These are phyloP conservation scores for Lablab purpureus DNA, from an alignment of 306 rosid species.

Conservation along the genomic window DNA sequence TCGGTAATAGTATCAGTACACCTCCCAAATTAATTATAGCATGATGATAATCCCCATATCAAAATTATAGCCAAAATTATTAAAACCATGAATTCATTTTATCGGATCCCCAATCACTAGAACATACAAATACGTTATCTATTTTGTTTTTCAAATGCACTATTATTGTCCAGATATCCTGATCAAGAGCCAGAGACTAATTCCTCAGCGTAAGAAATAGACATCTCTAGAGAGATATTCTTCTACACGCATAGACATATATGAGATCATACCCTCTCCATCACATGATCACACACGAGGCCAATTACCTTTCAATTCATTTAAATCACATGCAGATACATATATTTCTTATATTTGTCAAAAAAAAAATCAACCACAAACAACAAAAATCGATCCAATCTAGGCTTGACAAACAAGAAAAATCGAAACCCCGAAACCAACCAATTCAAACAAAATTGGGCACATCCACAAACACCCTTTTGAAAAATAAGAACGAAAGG, in stretches of 20 bases:
- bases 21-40: not conserved
- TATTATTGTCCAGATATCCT: not conserved
- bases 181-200: not conserved
- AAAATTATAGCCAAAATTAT: constrained; percentile 21
- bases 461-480: not conserved
- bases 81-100: constrained; percentile 20
- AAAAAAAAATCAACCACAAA: not conserved
- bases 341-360: not conserved
- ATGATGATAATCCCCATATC: not conserved
- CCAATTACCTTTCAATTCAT: not conserved
- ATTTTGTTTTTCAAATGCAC: not conserved
- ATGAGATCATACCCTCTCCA: not conserved
- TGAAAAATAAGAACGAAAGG: not conserved
- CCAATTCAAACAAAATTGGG: not conserved
- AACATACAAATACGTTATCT: not conserved
- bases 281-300: not conserved
- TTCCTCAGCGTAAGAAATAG: not conserved
- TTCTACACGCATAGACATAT: not conserved
- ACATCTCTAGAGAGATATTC: not conserved
- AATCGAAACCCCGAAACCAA: not conserved
- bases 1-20: not conserved
- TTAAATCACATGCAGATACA: not conserved
- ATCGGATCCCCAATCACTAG: not conserved
- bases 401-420: constrained; percentile 47
- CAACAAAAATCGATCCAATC: constrained; percentile 44